phyloP scores from a whole-genome alignment of 1,284 basidiomycete species.

The Puccinia polysora region DNA sequence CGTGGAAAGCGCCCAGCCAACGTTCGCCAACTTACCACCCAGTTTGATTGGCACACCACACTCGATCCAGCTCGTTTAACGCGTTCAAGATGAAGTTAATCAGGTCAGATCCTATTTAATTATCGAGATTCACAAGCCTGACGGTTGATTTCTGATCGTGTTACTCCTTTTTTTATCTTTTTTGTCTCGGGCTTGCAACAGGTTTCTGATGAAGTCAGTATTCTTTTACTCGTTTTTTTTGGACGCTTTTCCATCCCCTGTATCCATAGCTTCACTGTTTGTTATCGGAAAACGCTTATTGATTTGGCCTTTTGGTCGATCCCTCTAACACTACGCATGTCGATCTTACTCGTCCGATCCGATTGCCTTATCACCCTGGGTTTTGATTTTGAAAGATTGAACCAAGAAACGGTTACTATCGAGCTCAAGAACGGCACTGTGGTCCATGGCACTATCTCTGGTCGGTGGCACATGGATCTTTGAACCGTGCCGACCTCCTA shows the following conservation, averaged over 20 bases:
- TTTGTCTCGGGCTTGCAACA: neutral
- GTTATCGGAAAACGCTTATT: neutral
- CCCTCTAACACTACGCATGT: too few species aligned
- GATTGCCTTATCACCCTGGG: neutral
- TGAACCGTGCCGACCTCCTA: neutral
- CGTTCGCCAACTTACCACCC: too few species aligned
- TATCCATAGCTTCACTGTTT: neutral
- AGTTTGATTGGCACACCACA: too few species aligned
- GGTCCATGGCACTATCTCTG: constrained; percentile 94
- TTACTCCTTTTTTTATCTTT: neutral
- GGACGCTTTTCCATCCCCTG: neutral
- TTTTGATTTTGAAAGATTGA: constrained; percentile 64
- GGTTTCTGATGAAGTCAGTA: constrained; percentile 43
- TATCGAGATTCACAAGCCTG: neutral
- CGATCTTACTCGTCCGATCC: neutral
- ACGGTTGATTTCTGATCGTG: neutral
- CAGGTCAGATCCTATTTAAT: constrained; percentile 8
- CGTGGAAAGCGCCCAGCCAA: too few species aligned
- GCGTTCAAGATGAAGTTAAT: constrained; percentile 33
- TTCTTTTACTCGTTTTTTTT: constrained; percentile 2
- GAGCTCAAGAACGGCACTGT: constrained; percentile 97
- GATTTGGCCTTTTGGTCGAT: neutral
- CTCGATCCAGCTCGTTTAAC: too few species aligned
- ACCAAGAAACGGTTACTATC: constrained; percentile 97
- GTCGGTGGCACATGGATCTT: constrained; percentile 57